These are phyloP conservation scores for Fraxinus velutina DNA, from an alignment of 305 asterid genomes.

Conservation along the genomic window DNA sequence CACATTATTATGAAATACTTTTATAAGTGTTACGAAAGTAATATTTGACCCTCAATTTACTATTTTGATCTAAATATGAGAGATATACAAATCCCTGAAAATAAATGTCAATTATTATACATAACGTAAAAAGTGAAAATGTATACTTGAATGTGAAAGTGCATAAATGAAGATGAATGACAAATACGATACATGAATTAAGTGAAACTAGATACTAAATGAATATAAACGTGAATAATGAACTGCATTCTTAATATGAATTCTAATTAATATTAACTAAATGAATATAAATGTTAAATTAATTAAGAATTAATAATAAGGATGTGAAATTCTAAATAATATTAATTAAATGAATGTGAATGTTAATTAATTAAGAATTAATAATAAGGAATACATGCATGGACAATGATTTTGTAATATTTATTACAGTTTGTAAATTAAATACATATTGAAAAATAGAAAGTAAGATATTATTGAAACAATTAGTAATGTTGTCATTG, in stretches of 20 bases:
- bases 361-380: background rate
- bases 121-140: background rate
- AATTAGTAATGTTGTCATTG: too few species aligned
- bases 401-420: background rate
- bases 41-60: background rate
- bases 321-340: too few species aligned
- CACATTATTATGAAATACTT: too few species aligned
- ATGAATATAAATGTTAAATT: too few species aligned
- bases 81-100: too few species aligned
- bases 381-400: background rate
- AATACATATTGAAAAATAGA: too few species aligned
- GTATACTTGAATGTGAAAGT: background rate
- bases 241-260: background rate
- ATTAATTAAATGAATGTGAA: background rate
- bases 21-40: background rate
- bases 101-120: too few species aligned
- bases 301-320: too few species aligned
- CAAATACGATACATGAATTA: background rate
- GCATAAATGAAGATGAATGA: background rate
- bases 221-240: background rate
- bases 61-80: background rate
- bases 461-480: background rate
- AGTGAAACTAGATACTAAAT: background rate
- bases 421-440: too few species aligned
- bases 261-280: too few species aligned